A percentile compares a stretch with the other conserved stretches of the same genome.
Evolutionary conservation across 1,139 yeast species (phyloP).

Genomic region (Saccharomyces hybrid): DNA sequence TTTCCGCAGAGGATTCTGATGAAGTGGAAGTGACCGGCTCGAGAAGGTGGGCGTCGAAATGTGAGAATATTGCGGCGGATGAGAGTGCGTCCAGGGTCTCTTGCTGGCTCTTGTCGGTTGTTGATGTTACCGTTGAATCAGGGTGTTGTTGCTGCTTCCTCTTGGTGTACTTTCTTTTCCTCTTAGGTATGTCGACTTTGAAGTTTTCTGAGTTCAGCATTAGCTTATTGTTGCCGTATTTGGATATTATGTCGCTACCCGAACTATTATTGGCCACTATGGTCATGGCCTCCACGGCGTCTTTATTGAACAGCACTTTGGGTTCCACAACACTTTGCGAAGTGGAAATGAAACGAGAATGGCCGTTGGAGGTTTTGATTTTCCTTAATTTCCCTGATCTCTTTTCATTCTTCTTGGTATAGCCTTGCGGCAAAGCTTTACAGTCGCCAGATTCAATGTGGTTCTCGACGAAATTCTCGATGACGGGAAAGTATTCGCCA

Average conservation of each 20-base stretch:
- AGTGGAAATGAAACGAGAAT: slow-evolving; percentile 31
- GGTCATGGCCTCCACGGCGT: slow-evolving; percentile 31
- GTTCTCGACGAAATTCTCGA: slow-evolving; percentile 83
- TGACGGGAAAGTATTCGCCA: slow-evolving; percentile 61
- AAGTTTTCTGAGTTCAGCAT: slow-evolving; percentile 26
- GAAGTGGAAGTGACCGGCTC: slow-evolving; percentile 12
- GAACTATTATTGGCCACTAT: slow-evolving; percentile 27
- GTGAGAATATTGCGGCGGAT: slow-evolving; percentile 8
- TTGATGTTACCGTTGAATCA: background rate
- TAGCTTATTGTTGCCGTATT: slow-evolving; percentile 23
- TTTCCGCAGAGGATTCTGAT: slow-evolving; percentile 12
- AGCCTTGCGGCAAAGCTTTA: slow-evolving; percentile 53
- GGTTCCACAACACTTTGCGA: slow-evolving; percentile 31
- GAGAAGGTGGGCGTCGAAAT: slow-evolving; percentile 9
- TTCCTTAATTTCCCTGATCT: slow-evolving; percentile 8
- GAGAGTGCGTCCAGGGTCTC: background rate
- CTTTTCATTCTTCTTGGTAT: slow-evolving; percentile 6
- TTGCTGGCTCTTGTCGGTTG: background rate
- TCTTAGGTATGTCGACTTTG: slow-evolving; percentile 9
- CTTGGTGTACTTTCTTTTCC: slow-evolving; percentile 2
- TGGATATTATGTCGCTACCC: slow-evolving; percentile 18
- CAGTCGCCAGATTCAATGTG: slow-evolving; percentile 87
- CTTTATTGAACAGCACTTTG: slow-evolving; percentile 27
- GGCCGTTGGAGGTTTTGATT: slow-evolving; percentile 31
- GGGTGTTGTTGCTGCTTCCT: slow-evolving; percentile 1